These are phyloP conservation scores for Thraustotheca clavata DNA, from an alignment of 352 stramenopile genomes.

Conservation along the genomic window DNA sequence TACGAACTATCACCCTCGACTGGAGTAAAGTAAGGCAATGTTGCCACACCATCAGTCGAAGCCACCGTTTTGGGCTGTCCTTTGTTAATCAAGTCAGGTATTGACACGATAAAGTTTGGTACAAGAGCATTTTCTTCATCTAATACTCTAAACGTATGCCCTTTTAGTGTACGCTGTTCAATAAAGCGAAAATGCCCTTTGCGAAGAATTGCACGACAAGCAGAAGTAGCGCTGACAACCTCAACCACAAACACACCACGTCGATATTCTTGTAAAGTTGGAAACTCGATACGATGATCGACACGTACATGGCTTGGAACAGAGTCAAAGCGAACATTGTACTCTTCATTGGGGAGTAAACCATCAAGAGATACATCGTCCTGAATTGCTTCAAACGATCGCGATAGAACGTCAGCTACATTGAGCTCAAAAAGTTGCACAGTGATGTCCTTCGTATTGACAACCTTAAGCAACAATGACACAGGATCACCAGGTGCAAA, in stretches of 20 bases:
- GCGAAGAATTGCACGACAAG: conserved; percentile 45
- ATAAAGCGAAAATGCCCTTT: conserved; percentile 48
- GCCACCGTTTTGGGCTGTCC: conserved; percentile 21
- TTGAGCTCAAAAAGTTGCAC: conserved; percentile 57
- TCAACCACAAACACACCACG: conserved; percentile 56
- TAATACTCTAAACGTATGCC: conserved; percentile 43
- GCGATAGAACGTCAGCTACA: conserved; percentile 45
- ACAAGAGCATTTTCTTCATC: conserved; percentile 37
- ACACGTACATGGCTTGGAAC: conserved; percentile 37
- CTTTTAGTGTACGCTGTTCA: conserved; percentile 33
- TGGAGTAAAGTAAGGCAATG: conserved; percentile 29
- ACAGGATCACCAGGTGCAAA: conserved; percentile 37
- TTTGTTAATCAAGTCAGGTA: conserved; percentile 27
- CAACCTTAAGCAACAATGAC: conserved; percentile 31
- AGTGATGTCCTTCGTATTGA: conserved; percentile 43
- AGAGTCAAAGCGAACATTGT: conserved; percentile 24
- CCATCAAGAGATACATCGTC: conserved; percentile 48
- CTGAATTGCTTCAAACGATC: conserved; percentile 35
- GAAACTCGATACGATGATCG: conserved; percentile 37
- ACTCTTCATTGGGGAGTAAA: conserved; percentile 45
- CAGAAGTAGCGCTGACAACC: conserved; percentile 44
- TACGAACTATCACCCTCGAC: conserved; percentile 29
- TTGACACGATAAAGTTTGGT: conserved; percentile 33
- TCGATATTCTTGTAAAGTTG: conserved; percentile 21
- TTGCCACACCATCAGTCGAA: conserved; percentile 29